These are phyloP conservation scores for Penicillium coprophilum DNA, from an alignment of 495 filamentous ascomycete species.

Conservation along the genomic window DNA sequence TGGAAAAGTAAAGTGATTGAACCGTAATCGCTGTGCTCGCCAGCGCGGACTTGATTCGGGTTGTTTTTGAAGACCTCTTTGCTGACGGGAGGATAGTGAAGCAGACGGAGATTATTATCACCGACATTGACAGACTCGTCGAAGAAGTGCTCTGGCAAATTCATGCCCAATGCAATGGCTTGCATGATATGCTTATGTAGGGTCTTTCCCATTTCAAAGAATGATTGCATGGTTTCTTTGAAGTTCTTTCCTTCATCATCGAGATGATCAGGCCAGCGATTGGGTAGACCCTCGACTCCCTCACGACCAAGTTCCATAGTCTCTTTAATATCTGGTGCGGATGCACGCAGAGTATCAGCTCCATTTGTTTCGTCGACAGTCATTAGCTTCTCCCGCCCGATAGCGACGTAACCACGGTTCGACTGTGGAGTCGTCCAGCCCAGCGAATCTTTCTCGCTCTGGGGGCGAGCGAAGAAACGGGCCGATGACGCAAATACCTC, in stretches of 20 bases:
- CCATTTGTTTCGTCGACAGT: slow-evolving; percentile 55
- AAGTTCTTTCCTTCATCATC: slow-evolving; percentile 65
- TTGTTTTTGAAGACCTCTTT: slow-evolving; percentile 69
- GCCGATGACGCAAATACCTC: slow-evolving; percentile 70
- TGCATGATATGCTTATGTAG: slow-evolving; percentile 82
- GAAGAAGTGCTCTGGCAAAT: slow-evolving; percentile 70
- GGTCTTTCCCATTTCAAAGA: slow-evolving; percentile 69
- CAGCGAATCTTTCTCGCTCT: slow-evolving; percentile 65
- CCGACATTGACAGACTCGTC: slow-evolving; percentile 69
- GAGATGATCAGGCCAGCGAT: slow-evolving; percentile 74
- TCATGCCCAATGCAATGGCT: slow-evolving; percentile 83
- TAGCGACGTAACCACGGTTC: slow-evolving; percentile 76
- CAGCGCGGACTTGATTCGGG: slow-evolving; percentile 74
- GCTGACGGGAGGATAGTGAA: slow-evolving; percentile 79
- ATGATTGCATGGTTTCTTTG: slow-evolving; percentile 66
- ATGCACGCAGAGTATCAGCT: slow-evolving; percentile 57
- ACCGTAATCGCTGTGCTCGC: slow-evolving; percentile 87
- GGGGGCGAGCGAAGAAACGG: slow-evolving; percentile 72
- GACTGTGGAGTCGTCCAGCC: slow-evolving; percentile 70
- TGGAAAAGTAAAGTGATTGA: slow-evolving; percentile 89
- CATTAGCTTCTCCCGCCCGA: slow-evolving; percentile 76
- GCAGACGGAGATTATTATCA: slow-evolving; percentile 83
- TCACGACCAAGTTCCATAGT: slow-evolving; percentile 82
- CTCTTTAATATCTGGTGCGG: slow-evolving; percentile 78
- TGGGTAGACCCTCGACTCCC: slow-evolving; percentile 62